Conservation (phyloP, 2,329 filamentous ascomycete species). For the Grosmannia clavigera region DNA sequence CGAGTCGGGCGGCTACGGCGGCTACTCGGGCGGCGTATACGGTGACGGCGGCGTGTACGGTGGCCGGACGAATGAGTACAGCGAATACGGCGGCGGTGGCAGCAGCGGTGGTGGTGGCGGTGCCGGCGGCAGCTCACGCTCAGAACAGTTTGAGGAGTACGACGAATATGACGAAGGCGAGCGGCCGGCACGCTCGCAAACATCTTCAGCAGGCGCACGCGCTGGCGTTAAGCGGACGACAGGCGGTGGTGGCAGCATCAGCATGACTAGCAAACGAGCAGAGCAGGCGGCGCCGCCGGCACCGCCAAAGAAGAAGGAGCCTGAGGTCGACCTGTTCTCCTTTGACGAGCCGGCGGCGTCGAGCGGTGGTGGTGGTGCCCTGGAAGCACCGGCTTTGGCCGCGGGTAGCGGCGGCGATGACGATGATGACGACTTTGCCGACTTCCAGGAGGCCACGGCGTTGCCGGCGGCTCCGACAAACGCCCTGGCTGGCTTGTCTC, state of each 20-base stretch:
- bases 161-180: constrained; percentile 83
- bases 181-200: constrained; percentile 20
- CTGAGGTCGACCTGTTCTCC: constrained; percentile 85
- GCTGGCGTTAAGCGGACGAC: constrained; percentile 22
- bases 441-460: constrained; percentile 81
- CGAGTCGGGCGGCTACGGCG: constrained; percentile 54
- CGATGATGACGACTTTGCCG: constrained; percentile 91
- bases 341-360: constrained; percentile 58
- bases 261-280: constrained; percentile 21
- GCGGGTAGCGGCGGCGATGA: constrained; percentile 42
- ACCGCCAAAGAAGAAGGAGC: constrained; percentile 67
- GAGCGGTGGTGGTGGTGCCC: neutral
- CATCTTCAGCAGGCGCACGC: constrained; percentile 33
- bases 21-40: constrained; percentile 64
- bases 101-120: neutral
- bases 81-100: constrained; percentile 28
- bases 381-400: constrained; percentile 23
- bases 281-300: constrained; percentile 24
- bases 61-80: constrained; percentile 61
- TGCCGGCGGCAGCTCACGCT: constrained; percentile 35
- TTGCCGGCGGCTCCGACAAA: constrained; percentile 23
- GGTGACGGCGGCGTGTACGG: constrained; percentile 94
- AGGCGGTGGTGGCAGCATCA: constrained; percentile 15
- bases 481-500: constrained; percentile 14
- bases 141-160: constrained; percentile 87